A percentile compares a stretch with the other conserved stretches of the same genome.
Evolutionary conservation across 768 basidiomycete genomes (phyloP).

Genomic region (Clathrus columnatus): DNA sequence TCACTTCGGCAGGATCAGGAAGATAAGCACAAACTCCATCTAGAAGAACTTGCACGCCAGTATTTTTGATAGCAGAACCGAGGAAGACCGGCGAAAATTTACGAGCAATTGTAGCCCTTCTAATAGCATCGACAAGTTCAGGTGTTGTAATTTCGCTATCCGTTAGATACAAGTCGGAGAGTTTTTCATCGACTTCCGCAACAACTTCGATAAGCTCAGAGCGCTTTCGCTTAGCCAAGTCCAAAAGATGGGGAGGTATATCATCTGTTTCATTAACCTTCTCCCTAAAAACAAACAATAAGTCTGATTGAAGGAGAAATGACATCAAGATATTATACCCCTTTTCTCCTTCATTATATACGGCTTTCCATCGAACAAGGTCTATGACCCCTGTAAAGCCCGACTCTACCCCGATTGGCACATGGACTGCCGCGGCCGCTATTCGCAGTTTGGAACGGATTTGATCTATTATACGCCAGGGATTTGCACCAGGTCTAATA

Average conservation of each 20-base stretch:
- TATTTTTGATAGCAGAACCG: constrained; percentile 96
- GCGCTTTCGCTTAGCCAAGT: constrained; percentile 76
- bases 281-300: constrained; percentile 37
- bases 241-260: constrained; percentile 69
- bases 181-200: constrained; percentile 91
- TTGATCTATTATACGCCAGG: constrained; percentile 89
- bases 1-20: constrained; percentile 75
- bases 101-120: constrained; percentile 78
- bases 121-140: constrained; percentile 77
- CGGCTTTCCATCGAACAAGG: constrained; percentile 85
- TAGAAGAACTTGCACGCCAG: constrained; percentile 85
- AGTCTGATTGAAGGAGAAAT: background rate
- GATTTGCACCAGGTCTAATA: constrained; percentile 97
- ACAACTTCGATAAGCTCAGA: constrained; percentile 89
- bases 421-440: constrained; percentile 88
- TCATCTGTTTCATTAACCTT: constrained; percentile 76
- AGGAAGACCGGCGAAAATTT: constrained; percentile 96
- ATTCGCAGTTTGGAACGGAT: constrained; percentile 88
- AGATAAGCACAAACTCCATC: constrained; percentile 96
- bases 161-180: constrained; percentile 85
- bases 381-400: constrained; percentile 89
- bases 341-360: constrained; percentile 92
- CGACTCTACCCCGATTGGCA: constrained; percentile 88
- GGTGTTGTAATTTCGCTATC: constrained; percentile 66
- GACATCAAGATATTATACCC: constrained; percentile 47